Percentiles rank a stretch among this genome's conserved stretches.
Evolutionary conservation across 2,329 filamentous ascomycete species (phyloP).

Genomic region (Zasmidium angulare): DNA sequence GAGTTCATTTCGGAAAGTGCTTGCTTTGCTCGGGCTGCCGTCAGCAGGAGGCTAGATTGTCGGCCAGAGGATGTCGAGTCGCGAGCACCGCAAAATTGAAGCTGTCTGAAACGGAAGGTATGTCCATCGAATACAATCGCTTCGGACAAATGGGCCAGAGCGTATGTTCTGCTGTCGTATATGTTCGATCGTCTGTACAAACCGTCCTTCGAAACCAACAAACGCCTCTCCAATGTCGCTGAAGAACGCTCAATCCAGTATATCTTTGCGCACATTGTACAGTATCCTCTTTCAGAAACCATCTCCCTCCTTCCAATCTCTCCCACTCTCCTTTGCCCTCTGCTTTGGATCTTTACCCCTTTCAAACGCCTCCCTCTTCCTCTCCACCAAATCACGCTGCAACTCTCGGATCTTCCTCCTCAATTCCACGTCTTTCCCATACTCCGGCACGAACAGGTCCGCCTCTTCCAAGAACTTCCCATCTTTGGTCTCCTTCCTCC

Average conservation of each 20-base stretch:
- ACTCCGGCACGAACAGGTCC: conserved; percentile 38
- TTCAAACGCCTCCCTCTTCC: conserved; percentile 47
- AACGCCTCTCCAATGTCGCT: not conserved
- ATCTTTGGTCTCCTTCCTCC: conserved; percentile 39
- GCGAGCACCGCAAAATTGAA: too few relatives aligned
- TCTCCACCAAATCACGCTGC: conserved; percentile 42
- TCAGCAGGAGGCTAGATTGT: too few relatives aligned
- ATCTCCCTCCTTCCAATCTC: conserved; percentile 57
- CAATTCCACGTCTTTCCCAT: conserved; percentile 46
- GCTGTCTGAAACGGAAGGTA: too few relatives aligned
- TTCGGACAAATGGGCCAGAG: too few relatives aligned
- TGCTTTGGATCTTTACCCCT: conserved; percentile 53
- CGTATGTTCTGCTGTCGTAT: too few relatives aligned
- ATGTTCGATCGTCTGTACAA: too few relatives aligned
- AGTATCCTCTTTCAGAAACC: conserved; percentile 44
- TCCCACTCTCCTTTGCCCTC: conserved; percentile 54
- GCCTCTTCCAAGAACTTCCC: conserved; percentile 43
- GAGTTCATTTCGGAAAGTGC: too few relatives aligned
- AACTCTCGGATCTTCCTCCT: conserved; percentile 46
- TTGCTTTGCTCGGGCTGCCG: too few relatives aligned
- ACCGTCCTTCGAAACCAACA: not conserved
- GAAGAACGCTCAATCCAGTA: not conserved
- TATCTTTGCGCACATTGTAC: not conserved
- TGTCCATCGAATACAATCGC: too few relatives aligned
- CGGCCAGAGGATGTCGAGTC: too few relatives aligned